Base-by-base conservation (phyloP, 2,329 filamentous ascomycete genomes). In the Ilyonectria mors-panacis region DNA sequence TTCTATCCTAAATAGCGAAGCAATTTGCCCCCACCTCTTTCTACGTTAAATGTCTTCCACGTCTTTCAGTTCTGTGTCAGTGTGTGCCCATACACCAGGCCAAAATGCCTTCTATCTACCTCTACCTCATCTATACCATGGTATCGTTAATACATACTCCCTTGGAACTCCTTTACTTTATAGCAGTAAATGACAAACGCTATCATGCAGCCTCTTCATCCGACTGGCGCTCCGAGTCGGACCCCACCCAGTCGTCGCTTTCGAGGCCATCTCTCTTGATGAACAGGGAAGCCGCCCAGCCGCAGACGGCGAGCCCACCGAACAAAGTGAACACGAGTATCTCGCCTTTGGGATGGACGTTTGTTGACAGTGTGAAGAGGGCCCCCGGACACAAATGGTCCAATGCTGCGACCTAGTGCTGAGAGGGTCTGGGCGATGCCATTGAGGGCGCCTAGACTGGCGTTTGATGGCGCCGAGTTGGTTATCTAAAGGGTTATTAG, bases 401-500 rank as follows among this genome's bases (percentile, higher is more conserved):
- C 96, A 0, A 94, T 88, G 48, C 95, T 94, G 66, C 96, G 91
- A 9, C 96, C 96, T 0, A 93, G 94, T 0, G 96, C 96, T 0
- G 94, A 97, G 0, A 99, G 89, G 0, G 94, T 97, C 80, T 99
- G 96, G 0, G 96, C 96, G 35, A 98, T 88, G 10, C 96, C 96
- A 76, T 99, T 98, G 28, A 99, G 86, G 0, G 94, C 94, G 3
- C 96, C 96, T 0, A 99, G 87, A 0, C 93, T 94, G 6, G 92
- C 91, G 79, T 95, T 89, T 8, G 95, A 94, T 0, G 94, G 93
- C 0, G 94, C 94, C 1, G 93, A 97, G 75, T 99, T 99, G 42
- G 94, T 98, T 72, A 99, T 95, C 93, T 95, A 21, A 0, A 44
- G 3, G 56, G 74, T 42, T 73, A 68, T 3, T 13, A 13, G 26